Evolutionary conservation across 495 filamentous ascomycete species (phyloP).

Genomic region (Rhypophila decipiens): DNA sequence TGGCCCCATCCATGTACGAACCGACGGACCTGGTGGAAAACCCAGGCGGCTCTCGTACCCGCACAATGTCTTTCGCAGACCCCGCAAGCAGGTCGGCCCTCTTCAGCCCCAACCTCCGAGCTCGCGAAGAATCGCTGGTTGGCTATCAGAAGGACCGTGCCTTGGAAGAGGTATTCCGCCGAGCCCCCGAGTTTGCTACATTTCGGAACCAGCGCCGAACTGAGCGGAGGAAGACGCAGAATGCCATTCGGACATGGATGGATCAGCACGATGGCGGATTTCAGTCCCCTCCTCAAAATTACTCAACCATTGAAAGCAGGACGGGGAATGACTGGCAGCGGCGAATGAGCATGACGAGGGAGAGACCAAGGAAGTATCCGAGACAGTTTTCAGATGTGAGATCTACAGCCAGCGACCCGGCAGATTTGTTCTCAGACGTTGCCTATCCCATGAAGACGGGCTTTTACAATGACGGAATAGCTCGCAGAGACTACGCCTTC

Average conservation of each 20-base stretch:
- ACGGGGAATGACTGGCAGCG: conserved; percentile 30
- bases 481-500: conserved; percentile 22
- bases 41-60: conserved; percentile 26
- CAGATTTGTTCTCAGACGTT: conserved; percentile 42
- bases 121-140: conserved; percentile 75
- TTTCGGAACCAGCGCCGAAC: conserved; percentile 44
- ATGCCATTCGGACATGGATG: conserved; percentile 82
- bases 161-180: conserved; percentile 85
- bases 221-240: conserved; percentile 60
- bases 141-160: conserved; percentile 84
- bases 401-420: conserved; percentile 50
- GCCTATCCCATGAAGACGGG: conserved; percentile 26
- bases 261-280: conserved; percentile 60
- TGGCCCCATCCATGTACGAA: conserved; percentile 64
- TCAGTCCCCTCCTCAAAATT: conserved; percentile 46
- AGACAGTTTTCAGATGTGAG: conserved; percentile 41
- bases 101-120: conserved; percentile 63
- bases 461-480: conserved; percentile 14
- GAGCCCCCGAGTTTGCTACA: conserved; percentile 36
- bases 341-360: conserved; percentile 36
- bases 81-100: conserved; percentile 41
- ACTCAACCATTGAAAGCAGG: conserved; percentile 41
- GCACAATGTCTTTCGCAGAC: conserved; percentile 49
- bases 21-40: conserved; percentile 64
- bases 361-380: conserved; percentile 30